Evolutionary conservation across 2,329 filamentous ascomycete genomes (phyloP).

Genomic region (Aspergillus sclerotialis): DNA sequence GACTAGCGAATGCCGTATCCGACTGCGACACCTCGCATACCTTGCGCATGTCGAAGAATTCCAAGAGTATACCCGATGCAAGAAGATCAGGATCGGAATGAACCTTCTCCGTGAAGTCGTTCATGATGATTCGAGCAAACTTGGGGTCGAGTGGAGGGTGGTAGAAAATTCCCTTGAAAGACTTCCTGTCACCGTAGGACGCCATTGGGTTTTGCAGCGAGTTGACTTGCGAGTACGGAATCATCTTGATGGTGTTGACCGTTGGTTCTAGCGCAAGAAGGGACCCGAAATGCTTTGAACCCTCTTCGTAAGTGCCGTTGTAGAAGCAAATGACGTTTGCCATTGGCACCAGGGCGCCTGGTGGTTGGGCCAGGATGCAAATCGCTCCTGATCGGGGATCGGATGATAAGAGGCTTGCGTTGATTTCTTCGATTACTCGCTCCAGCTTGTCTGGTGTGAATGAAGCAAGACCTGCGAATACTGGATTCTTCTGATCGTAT

Average conservation of each 20-base stretch:
- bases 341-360: constrained; percentile 23
- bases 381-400: constrained; percentile 46
- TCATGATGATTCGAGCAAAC: constrained; percentile 25
- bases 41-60: constrained; percentile 38
- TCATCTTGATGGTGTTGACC: constrained; percentile 30
- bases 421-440: constrained; percentile 14
- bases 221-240: constrained; percentile 40
- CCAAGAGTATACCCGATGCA: constrained; percentile 30
- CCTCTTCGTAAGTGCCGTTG: constrained; percentile 32
- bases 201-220: constrained; percentile 30
- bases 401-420: constrained; percentile 49
- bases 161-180: constrained; percentile 41
- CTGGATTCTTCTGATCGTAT: constrained; percentile 23
- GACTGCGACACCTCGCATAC: constrained; percentile 27
- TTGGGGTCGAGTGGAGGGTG: constrained; percentile 33
- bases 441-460: constrained; percentile 20
- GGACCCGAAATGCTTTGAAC: constrained; percentile 26
- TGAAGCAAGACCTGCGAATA: constrained; percentile 28
- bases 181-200: constrained; percentile 32
- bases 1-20: constrained; percentile 41
- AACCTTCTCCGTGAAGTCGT: constrained; percentile 23
- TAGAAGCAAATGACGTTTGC: constrained; percentile 27
- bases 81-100: constrained; percentile 21
- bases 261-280: constrained; percentile 33
- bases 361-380: constrained; percentile 22